These are phyloP conservation scores for Paracamarosporium sp. DNA, from an alignment of 2,329 filamentous ascomycete genomes.

Conservation along the genomic window DNA sequence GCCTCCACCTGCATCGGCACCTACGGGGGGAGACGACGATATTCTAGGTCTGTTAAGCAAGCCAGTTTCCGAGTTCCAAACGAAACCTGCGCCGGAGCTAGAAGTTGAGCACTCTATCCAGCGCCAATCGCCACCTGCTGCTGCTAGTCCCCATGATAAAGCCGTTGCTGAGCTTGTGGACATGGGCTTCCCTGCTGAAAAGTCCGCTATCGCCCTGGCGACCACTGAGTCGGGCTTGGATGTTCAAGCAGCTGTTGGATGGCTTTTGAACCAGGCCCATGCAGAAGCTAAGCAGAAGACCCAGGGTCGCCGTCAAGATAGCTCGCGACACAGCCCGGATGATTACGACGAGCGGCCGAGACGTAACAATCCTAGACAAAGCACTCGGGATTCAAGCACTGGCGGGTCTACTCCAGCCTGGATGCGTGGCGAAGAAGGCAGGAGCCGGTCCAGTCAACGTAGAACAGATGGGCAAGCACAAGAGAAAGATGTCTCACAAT, in stretches of 20 bases:
- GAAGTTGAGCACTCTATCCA: slow-evolving; percentile 14
- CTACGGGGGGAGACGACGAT: slow-evolving; percentile 59
- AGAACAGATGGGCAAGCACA: slow-evolving; percentile 59
- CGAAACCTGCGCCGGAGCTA: slow-evolving; percentile 27
- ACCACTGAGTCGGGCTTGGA: slow-evolving; percentile 81
- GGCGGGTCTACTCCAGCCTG: slow-evolving; percentile 61
- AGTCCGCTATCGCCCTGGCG: slow-evolving; percentile 78
- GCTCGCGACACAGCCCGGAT: slow-evolving; percentile 32
- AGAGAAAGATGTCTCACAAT: slow-evolving; percentile 79
- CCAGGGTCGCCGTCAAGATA: slow-evolving; percentile 40
- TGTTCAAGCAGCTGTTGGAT: slow-evolving; percentile 85
- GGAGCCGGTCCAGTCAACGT: slow-evolving; percentile 56
- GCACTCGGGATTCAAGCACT: slow-evolving; percentile 39
- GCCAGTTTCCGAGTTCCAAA: slow-evolving; percentile 62
- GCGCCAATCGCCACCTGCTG: slow-evolving; percentile 25
- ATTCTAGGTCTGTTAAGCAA: slow-evolving; percentile 67
- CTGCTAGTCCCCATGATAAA: slow-evolving; percentile 68
- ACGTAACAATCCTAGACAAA: slow-evolving; percentile 29
- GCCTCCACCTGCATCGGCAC: slow-evolving; percentile 24
- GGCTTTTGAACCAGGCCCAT: slow-evolving; percentile 91
- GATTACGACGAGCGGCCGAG: slow-evolving; percentile 31
- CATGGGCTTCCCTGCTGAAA: slow-evolving; percentile 90
- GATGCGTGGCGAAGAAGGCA: slow-evolving; percentile 66
- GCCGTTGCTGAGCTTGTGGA: slow-evolving; percentile 89
- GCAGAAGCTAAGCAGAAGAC: slow-evolving; percentile 77